Percentiles rank a stretch among this genome's conserved stretches.
Conservation (phyloP, 495 filamentous ascomycete species). For the Penicillium riverlandense region DNA sequence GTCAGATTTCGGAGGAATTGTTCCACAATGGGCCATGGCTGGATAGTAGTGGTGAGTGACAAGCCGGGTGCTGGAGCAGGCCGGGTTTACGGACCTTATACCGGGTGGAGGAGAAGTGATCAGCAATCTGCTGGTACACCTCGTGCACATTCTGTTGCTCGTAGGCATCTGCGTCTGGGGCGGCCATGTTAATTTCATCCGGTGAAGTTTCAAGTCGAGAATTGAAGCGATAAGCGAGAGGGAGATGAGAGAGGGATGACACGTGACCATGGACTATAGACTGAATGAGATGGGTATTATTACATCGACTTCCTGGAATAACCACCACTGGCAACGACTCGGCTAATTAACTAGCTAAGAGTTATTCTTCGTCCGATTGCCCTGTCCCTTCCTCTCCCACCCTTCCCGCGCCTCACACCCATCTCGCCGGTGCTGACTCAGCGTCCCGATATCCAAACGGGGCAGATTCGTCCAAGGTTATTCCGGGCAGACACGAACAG, state of each 20-base stretch:
- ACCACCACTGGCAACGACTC: too few species aligned
- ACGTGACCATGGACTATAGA: constrained; percentile 1
- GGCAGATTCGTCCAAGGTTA: too few species aligned
- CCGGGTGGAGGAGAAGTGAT: constrained; percentile 89
- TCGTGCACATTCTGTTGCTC: constrained; percentile 83
- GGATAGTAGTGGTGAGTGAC: background rate
- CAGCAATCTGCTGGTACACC: constrained; percentile 91
- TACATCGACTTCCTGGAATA: too few species aligned
- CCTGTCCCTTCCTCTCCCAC: too few species aligned
- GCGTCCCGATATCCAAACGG: too few species aligned
- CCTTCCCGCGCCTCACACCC: too few species aligned
- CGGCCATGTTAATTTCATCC: constrained; percentile 5
- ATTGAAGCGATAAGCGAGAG: background rate
- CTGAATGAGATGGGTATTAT: too few species aligned
- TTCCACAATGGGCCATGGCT: constrained; percentile 92
- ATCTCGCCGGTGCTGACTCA: too few species aligned
- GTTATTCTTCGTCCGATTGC: too few species aligned
- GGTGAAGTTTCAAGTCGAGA: background rate
- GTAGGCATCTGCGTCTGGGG: constrained; percentile 39
- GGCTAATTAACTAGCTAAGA: too few species aligned
- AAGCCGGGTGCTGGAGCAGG: too few species aligned
- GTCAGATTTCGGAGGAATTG: constrained; percentile 61
- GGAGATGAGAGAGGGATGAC: constrained; percentile 2
- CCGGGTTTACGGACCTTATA: constrained; percentile 59
- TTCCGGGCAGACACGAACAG: too few species aligned